Percentiles rank a stretch among this genome's conserved stretches.
Conservation (phyloP, 768 basidiomycete species). For the Tylopilus balloui region DNA sequence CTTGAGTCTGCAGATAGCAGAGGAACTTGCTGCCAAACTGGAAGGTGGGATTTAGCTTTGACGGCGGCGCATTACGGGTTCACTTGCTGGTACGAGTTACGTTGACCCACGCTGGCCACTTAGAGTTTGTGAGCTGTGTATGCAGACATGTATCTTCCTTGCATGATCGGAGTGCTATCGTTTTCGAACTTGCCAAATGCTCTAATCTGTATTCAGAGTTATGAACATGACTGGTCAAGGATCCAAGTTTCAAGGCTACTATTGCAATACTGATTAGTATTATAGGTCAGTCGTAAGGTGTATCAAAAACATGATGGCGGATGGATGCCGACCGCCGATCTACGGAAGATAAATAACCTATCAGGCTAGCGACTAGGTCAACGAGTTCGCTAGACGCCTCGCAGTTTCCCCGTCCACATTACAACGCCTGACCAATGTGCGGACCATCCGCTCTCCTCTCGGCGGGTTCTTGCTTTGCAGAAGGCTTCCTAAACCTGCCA, state of each 20-base stretch:
- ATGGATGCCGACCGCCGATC: not conserved
- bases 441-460: constrained; percentile 24
- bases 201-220: too few relatives aligned
- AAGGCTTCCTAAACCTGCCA: constrained; percentile 20
- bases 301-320: not conserved
- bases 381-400: constrained; percentile 13
- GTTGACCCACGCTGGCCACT: not conserved
- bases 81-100: not conserved
- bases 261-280: not conserved
- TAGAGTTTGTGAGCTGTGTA: constrained; percentile 1
- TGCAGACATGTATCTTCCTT: constrained; percentile 6
- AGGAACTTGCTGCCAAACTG: constrained; percentile 20
- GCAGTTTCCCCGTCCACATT: constrained; percentile 28
- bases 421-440: constrained; percentile 25
- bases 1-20: constrained; percentile 17
- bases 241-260: not conserved
- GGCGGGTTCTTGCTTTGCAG: constrained; percentile 21
- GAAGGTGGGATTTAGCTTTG: not conserved
- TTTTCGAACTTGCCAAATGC: too few relatives aligned
- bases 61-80: not conserved
- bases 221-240: too few relatives aligned
- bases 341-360: not conserved
- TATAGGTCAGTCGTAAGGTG: not conserved
- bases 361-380: not conserved
- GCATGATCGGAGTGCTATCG: too few relatives aligned